Evolutionary conservation across 805 yeast species (phyloP).

Genomic region (Saccharomyces jurei): DNA sequence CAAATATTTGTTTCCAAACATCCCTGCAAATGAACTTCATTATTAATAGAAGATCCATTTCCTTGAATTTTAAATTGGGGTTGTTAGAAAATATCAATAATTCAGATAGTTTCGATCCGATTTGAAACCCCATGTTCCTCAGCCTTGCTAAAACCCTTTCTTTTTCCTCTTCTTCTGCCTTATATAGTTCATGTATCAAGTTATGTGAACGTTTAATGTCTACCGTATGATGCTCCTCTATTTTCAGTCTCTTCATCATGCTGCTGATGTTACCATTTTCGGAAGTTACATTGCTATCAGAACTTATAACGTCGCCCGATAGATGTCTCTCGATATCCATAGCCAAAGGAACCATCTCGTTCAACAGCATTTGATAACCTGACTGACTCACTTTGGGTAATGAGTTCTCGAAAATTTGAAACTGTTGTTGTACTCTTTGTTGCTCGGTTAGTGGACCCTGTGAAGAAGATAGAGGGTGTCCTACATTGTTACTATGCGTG

Average conservation of each 20-base stretch:
- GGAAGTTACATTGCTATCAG: slow-evolving; percentile 6
- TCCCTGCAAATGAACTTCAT: slow-evolving; percentile 92
- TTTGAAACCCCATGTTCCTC: slow-evolving; percentile 61
- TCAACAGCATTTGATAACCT: slow-evolving; percentile 56
- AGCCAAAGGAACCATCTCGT: slow-evolving; percentile 70
- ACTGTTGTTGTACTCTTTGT: slow-evolving; percentile 22
- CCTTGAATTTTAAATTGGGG: slow-evolving; percentile 38
- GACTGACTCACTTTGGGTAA: slow-evolving; percentile 42
- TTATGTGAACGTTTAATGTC: slow-evolving; percentile 22
- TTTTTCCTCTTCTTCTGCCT: slow-evolving; percentile 27
- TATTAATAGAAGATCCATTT: slow-evolving; percentile 63
- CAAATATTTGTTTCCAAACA: slow-evolving; percentile 73
- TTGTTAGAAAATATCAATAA: slow-evolving; percentile 40
- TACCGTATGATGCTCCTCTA: slow-evolving; percentile 8
- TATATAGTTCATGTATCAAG: slow-evolving; percentile 22
- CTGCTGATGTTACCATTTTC: slow-evolving; percentile 11
- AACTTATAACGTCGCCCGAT: neutral
- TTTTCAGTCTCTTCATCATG: slow-evolving; percentile 7
- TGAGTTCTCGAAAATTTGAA: slow-evolving; percentile 25
- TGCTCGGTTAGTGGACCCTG: slow-evolving; percentile 14
- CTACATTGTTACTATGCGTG: neutral
- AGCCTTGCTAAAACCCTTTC: slow-evolving; percentile 52
- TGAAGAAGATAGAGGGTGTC: neutral
- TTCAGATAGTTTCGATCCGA: slow-evolving; percentile 55
- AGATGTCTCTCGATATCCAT: slow-evolving; percentile 51